Base-by-base conservation (phyloP, 2,329 filamentous ascomycete genomes). In the Cladophialophora immunda region DNA sequence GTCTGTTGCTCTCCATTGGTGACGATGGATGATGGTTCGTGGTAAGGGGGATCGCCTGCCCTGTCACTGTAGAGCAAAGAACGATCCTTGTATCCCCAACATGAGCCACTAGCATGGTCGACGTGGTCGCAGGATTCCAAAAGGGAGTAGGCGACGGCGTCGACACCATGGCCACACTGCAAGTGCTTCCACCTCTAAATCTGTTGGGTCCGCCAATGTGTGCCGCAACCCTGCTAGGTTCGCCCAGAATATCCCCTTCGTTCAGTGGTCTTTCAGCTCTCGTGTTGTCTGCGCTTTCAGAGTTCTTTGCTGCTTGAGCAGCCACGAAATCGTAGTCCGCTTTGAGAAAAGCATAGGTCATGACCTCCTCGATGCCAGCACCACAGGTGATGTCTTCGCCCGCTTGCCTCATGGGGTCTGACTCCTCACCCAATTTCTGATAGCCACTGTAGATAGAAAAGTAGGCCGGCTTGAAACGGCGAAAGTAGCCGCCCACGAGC, bases 311-410 rank as follows among this genome's bases (percentile, higher is more conserved):
- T 4, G 93, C 93, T 79, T 98, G 94, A 0, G 93, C 93, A 5
- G 91, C 88, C 62, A 98, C 90, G 75, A 99, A 99, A 79, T 98
- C 94, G 59, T 97, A 87, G 77, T 99, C 95, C 36, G 94, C 93
- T 73, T 93, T 92, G 57, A 99, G 84, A 75, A 99, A 99, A 25
- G 94, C 93, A 79, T 98, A 98, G 66, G 91, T 91, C 61, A 99
- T 83, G 38, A 97, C 77, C 68, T 83, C 81, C 71, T 83, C 81
- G 58, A 82, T 81, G 3, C 77, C 76, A n/a, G 81, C 78, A 15
- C 78, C 73, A 53, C 75, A 73, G 27, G 78, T 72, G 6, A 84
- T 62, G 4, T 73, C 71, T 13, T 73, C 50, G 2, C 71, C 73
- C 30, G 65, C 67, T 53, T 69, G 57, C 22, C 32, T 65, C 32